Conservation (phyloP, 768 basidiomycete species). For the Mycena floridula region DNA sequence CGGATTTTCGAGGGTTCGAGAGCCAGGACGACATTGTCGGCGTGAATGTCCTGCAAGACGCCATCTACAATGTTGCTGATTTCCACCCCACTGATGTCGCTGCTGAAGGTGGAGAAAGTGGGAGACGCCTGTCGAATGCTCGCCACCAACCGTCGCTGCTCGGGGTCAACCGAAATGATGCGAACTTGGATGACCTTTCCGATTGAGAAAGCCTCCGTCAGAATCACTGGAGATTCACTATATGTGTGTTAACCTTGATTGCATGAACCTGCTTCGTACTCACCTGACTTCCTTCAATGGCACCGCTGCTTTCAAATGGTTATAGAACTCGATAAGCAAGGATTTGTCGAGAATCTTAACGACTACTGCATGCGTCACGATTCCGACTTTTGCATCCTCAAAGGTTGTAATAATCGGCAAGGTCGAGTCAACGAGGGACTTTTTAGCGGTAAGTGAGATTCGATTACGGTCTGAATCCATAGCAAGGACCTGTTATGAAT, state of each 20-base stretch:
- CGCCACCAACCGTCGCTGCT: conserved; percentile 63
- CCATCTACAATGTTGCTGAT: conserved; percentile 73
- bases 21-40: conserved; percentile 72
- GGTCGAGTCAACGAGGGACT: conserved; percentile 76
- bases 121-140: conserved; percentile 79
- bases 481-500: conserved; percentile 55
- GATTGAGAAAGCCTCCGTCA: conserved; percentile 59
- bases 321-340: conserved; percentile 86
- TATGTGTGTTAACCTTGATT: too few species aligned
- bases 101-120: conserved; percentile 37
- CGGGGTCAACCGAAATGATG: conserved; percentile 57
- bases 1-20: conserved; percentile 65
- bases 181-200: conserved; percentile 86
- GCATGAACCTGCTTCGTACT: too few species aligned
- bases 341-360: conserved; percentile 78
- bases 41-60: conserved; percentile 73
- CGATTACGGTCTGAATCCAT: conserved; percentile 79
- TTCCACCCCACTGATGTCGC: conserved; percentile 68
- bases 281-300: conserved; percentile 81
- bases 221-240: conserved; percentile 60
- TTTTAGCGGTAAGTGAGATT: conserved; percentile 86
- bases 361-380: conserved; percentile 75
- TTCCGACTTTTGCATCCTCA: conserved; percentile 64
- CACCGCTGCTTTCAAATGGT: conserved; percentile 77
- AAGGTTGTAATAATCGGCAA: conserved; percentile 61